Conservation (phyloP, 805 yeast species). For the Saturnispora silvae region DNA sequence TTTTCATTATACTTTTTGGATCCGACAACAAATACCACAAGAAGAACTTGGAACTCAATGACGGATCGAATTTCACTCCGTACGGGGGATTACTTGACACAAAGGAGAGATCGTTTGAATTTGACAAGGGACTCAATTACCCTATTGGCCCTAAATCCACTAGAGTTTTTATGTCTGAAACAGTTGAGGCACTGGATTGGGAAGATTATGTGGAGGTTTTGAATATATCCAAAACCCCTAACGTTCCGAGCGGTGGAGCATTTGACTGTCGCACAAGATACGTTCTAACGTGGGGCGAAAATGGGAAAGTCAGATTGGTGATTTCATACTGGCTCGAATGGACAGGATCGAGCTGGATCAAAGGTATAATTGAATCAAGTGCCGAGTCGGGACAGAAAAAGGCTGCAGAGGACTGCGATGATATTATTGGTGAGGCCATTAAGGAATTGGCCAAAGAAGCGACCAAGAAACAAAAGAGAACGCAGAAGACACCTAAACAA, state of each 20-base stretch:
- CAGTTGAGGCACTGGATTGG: slow-evolving; percentile 44
- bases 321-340: slow-evolving; percentile 76
- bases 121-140: slow-evolving; percentile 64
- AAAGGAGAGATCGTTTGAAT: slow-evolving; percentile 40
- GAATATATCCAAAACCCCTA: slow-evolving; percentile 70
- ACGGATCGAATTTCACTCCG: slow-evolving; percentile 35
- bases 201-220: slow-evolving; percentile 47
- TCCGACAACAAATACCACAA: slow-evolving; percentile 33
- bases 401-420: slow-evolving; percentile 36
- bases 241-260: slow-evolving; percentile 85
- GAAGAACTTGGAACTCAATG: slow-evolving; percentile 31
- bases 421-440: slow-evolving; percentile 16
- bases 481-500: no score
- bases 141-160: slow-evolving; percentile 94
- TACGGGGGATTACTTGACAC: slow-evolving; percentile 31
- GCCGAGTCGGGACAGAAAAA: slow-evolving; percentile 70
- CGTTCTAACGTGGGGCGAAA: slow-evolving; percentile 62
- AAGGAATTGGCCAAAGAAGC: slow-evolving; percentile 12
- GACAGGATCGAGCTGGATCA: slow-evolving; percentile 90
- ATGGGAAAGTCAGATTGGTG: slow-evolving; percentile 47
- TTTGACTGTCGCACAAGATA: slow-evolving; percentile 70
- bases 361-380: slow-evolving; percentile 78
- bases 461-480: no score
- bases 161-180: slow-evolving; percentile 48
- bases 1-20: slow-evolving; percentile 65